Evolutionary conservation across 2,329 filamentous ascomycete species (phyloP), one percentile per base, ranked within the genome.

Genomic region (Alternaria ventricosa): DNA sequence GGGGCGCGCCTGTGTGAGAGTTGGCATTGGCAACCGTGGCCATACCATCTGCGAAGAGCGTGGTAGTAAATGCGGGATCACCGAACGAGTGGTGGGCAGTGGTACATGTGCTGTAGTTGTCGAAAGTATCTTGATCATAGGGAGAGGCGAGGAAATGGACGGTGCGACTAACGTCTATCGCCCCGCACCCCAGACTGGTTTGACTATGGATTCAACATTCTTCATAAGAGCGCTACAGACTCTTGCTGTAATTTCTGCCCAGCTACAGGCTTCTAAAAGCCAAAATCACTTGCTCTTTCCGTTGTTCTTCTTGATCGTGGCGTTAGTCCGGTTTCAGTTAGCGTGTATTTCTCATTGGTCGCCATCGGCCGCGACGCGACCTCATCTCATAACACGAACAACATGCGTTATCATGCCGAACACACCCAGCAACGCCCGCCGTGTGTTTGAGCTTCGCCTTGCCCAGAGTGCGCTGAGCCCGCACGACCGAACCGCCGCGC

Each of bases 1-100:
- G 82, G 82, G 82, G 83, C 12, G 81, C 70, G 11, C 75, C 76
- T 1, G 76, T 79, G 7, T 79, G 46, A 61, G 53, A n/a, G 33
- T 2, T 36, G 33, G 33, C 13, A 36, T 36, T n/a, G 33, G 33
- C 15, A 13, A 13, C 33, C 15, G 33, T 9, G 33, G 15, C 33
- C 13, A 36, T 36, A n/a, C 13, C 13, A 36, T 5, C 33, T 36
- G 13, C 33, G 33, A 36, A 36, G 33, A 36, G 33, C 33, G 33
- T n/a, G 3, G 33, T 4, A 36, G 33, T 36, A 36, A n/a, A n/a
- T 36, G 4, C 33, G 33, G 33, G 33, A 36, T 36, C 1, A 36
- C 33, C 33, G 33, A 36, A 7, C 33, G 33, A 36, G 4, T n/a
- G 33, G 33, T 36, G 33, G 33, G 33, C 13, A 36, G 33, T n/a